Percentiles rank a stretch among this genome's conserved stretches.
Evolutionary conservation across 1,284 basidiomycete species (phyloP).

Genomic region (Rhodotorula sp.): DNA sequence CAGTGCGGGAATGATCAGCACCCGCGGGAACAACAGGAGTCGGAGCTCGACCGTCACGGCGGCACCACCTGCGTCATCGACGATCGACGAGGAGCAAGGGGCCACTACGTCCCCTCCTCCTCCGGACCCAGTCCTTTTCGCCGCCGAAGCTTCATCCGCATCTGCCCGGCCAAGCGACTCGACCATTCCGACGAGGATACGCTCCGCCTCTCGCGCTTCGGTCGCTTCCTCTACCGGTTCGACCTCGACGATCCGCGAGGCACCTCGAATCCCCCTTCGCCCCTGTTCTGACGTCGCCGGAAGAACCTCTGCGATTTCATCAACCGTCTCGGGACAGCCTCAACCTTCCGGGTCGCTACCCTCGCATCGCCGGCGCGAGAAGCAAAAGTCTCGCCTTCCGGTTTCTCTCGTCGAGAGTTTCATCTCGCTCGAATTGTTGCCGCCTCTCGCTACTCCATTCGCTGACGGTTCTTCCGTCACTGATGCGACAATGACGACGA

Average conservation of each 20-base stretch:
- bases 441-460: background rate
- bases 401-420: slow-evolving; percentile 78
- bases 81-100: background rate
- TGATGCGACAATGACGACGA: background rate
- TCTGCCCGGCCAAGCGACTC: background rate
- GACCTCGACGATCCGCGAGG: slow-evolving; percentile 52
- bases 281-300: too few relatives aligned
- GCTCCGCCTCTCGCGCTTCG: slow-evolving; percentile 3
- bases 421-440: slow-evolving; percentile 55
- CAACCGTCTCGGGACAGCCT: background rate
- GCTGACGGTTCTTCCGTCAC: background rate
- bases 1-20: too few relatives aligned
- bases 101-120: background rate
- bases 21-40: too few relatives aligned
- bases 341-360: slow-evolving; percentile 45
- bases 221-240: slow-evolving; percentile 15
- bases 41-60: too few relatives aligned
- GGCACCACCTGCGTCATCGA: background rate
- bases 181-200: too few relatives aligned
- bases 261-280: slow-evolving; percentile 40
- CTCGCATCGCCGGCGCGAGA: slow-evolving; percentile 52
- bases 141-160: background rate
- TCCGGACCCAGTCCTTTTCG: too few relatives aligned
- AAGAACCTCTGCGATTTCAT: too few relatives aligned
- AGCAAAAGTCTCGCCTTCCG: slow-evolving; percentile 64